Percentiles rank a stretch among this genome's conserved stretches.
Conservation (phyloP, 768 basidiomycete genomes). For the Russula abietina region DNA sequence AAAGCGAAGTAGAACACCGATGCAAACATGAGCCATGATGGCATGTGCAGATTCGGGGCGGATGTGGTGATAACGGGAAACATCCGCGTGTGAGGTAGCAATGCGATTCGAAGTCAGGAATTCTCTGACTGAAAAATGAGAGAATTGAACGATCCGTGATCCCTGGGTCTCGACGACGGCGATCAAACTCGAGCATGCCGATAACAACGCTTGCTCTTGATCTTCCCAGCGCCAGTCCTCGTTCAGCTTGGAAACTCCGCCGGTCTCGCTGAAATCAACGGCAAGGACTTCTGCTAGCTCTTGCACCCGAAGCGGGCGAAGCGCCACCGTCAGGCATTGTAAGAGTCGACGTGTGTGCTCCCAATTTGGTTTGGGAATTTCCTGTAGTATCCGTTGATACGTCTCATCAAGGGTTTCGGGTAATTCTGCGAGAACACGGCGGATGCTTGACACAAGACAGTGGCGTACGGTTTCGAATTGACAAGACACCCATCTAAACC, state of each 20-base stretch:
- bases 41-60: not conserved
- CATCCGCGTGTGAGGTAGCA: not conserved
- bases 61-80: not conserved
- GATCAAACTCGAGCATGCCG: not conserved
- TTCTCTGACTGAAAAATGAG: not conserved
- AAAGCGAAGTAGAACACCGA: not conserved
- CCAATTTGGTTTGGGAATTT: not conserved
- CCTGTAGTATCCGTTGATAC: not conserved
- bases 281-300: slow-evolving; percentile 1
- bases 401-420: slow-evolving; percentile 1
- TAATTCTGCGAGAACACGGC: not conserved
- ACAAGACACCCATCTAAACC: not conserved
- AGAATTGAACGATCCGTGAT: not conserved
- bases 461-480: not conserved
- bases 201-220: not conserved
- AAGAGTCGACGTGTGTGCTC: not conserved
- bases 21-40: not conserved
- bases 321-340: not conserved
- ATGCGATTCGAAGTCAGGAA: not conserved
- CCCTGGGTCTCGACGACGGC: not conserved
- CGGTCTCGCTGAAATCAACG: not conserved
- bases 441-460: not conserved
- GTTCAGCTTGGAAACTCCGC: not conserved
- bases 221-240: not conserved
- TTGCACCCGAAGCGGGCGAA: slow-evolving; percentile 1